Conservation (phyloP, 805 yeast species). For the Candida chauliodis region DNA sequence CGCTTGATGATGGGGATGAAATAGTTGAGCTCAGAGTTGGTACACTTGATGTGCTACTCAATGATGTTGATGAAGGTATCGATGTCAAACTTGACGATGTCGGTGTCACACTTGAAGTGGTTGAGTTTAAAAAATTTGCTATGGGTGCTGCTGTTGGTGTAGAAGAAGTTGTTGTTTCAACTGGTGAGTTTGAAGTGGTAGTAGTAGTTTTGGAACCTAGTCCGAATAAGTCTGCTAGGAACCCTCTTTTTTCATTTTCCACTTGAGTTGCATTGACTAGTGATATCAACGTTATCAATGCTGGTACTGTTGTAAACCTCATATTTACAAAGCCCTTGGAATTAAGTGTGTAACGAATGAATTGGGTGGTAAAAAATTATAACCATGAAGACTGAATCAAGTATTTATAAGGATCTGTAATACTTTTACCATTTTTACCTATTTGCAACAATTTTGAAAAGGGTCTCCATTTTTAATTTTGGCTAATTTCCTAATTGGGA, state of each 20-base stretch:
- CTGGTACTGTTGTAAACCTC: constrained; percentile 6
- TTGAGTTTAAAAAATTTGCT: constrained; percentile 5
- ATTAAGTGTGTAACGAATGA: constrained; percentile 6
- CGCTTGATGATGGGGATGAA: constrained; percentile 4
- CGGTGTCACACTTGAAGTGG: constrained; percentile 6
- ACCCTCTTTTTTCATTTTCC: constrained; percentile 7
- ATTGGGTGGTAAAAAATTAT: background rate
- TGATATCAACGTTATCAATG: background rate
- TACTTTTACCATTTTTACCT: background rate
- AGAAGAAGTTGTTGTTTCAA: background rate
- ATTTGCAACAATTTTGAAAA: background rate
- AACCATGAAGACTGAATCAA: background rate
- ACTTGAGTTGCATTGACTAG: constrained; percentile 1
- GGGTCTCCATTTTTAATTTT: background rate
- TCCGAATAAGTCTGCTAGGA: constrained; percentile 3
- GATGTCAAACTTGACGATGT: background rate
- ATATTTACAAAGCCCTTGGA: background rate
- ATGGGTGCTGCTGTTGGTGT: constrained; percentile 10
- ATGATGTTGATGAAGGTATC: constrained; percentile 2
- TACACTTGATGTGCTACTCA: constrained; percentile 8
- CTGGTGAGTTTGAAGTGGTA: background rate
- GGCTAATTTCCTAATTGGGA: constrained; percentile 4
- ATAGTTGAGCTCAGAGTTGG: constrained; percentile 6
- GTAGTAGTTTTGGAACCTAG: constrained; percentile 2
- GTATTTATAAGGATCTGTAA: background rate